These are phyloP conservation scores for Lotus japonicus DNA, from an alignment of 306 rosid genomes.

Conservation along the genomic window DNA sequence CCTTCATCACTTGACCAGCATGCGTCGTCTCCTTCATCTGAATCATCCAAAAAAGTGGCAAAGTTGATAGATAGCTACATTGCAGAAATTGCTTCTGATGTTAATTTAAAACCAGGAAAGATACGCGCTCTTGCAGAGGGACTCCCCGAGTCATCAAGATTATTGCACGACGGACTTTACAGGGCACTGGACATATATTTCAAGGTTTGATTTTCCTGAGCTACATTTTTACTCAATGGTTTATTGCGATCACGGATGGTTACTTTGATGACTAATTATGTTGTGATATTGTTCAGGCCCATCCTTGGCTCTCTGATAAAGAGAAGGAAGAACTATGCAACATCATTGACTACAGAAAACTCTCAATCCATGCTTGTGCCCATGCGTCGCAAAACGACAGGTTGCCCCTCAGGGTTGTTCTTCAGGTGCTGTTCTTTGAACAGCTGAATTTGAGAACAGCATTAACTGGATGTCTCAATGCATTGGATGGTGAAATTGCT, in stretches of 20 bases:
- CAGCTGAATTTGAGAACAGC: slow-evolving; percentile 87
- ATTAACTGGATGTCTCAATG: slow-evolving; percentile 69
- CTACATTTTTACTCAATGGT: not conserved
- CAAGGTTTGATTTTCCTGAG: slow-evolving; percentile 57
- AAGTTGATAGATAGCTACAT: slow-evolving; percentile 39
- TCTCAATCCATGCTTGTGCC: slow-evolving; percentile 89
- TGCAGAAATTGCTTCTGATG: slow-evolving; percentile 51
- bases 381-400: slow-evolving; percentile 91
- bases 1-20: slow-evolving; percentile 54
- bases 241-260: not conserved
- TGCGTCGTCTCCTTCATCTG: slow-evolving; percentile 54
- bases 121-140: slow-evolving; percentile 47
- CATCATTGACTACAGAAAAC: slow-evolving; percentile 69
- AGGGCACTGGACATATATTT: slow-evolving; percentile 82
- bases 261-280: slow-evolving; percentile 7
- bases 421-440: slow-evolving; percentile 92
- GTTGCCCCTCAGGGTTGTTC: slow-evolving; percentile 83
- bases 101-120: slow-evolving; percentile 36
- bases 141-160: slow-evolving; percentile 69
- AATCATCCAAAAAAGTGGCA: slow-evolving; percentile 55
- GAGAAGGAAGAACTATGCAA: slow-evolving; percentile 86
- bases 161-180: slow-evolving; percentile 82
- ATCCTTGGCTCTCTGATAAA: slow-evolving; percentile 68
- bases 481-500: slow-evolving; percentile 58
- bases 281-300: slow-evolving; percentile 55